Evolutionary conservation across 192 early-diverging fungal genomes (phyloP).

Genomic region (Borealophlyctis nickersoniae): DNA sequence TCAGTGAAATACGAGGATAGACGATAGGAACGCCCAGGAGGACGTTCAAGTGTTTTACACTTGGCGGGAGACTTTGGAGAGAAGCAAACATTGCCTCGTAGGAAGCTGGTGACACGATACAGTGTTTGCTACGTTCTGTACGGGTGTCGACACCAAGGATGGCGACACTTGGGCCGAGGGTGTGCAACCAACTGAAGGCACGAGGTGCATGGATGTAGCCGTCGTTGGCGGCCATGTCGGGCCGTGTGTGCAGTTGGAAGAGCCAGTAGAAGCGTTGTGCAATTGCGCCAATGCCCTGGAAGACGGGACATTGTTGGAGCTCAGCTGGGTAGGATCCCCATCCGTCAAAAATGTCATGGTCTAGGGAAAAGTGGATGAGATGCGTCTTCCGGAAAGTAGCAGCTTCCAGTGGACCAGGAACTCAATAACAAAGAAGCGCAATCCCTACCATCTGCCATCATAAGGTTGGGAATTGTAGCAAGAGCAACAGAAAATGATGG

Average conservation of each 20-base stretch:
- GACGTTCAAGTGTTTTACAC: conserved; percentile 66
- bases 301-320: conserved; percentile 64
- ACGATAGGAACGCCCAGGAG: conserved; percentile 72
- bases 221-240: conserved; percentile 9
- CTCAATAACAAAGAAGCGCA: no score
- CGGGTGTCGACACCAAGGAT: conserved; percentile 70
- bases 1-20: conserved; percentile 68
- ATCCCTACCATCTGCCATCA: conserved; percentile 26
- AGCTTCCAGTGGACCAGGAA: no score
- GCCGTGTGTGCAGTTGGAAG: conserved; percentile 57
- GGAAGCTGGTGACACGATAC: conserved; percentile 56
- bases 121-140: conserved; percentile 63
- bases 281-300: conserved; percentile 69
- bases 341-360: conserved; percentile 84
- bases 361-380: conserved; percentile 55
- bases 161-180: conserved; percentile 63
- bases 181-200: conserved; percentile 58
- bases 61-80: conserved; percentile 42
- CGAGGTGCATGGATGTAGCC: conserved; percentile 22
- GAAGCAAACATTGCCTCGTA: conserved; percentile 60
- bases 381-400: conserved; percentile 46
- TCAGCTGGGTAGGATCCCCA: conserved; percentile 79
- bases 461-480: conserved; percentile 14
- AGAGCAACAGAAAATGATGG: conserved; percentile 10
- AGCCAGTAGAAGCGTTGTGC: conserved; percentile 76